Evolutionary conservation across 768 basidiomycete genomes (phyloP), one percentile per base, ranked within the genome.

Genomic region (Lyophyllum decastes): DNA sequence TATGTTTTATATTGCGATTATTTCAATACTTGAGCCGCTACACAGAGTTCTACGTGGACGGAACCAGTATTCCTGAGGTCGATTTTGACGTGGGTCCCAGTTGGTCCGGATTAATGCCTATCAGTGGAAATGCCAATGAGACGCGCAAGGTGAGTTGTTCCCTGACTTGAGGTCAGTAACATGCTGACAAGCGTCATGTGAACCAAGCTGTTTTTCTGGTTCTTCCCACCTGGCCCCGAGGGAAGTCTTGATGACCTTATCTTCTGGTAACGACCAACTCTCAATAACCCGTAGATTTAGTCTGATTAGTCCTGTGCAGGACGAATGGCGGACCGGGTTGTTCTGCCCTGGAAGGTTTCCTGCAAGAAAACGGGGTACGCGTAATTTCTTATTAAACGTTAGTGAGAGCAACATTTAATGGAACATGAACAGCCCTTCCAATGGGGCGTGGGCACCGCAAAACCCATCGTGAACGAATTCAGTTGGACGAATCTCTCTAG

Each of bases 401-500:
- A 6, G 30, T 40, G 10, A 54, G 58, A 30, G 45, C 12, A 21
- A 19, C 27, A 16, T 54, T 21, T 38, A 7, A 54, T 26, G 25
- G 16, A 12, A 43, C 25, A 2, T 33, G 9, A 27, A 10, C 61
- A 90, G 89, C 90, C 90, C 1, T 76, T 92, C 69, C 78, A 75
- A 43, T 90, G 89, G 89, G 69, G 79, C 6, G 75, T 63, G 44
- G 90, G 90, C 1, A 81, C 82, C 63, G 88, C 87, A 1, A 78
- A 78, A 54, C 84, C 89, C 2, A 87, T 80, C 0, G 75, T 68
- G 5, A 92, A 90, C 52, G 78, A 86, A 61, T 80, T 78, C 62
- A 89, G 88, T 68, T 92, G 90, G 90, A 91, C 90, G 0, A 92
- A 91, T 64, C 76, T 92, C 8, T 89, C 88, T 2, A 89, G 86